Evolutionary conservation across 805 yeast species (phyloP).

Genomic region (Yamadazyma endophytica): DNA sequence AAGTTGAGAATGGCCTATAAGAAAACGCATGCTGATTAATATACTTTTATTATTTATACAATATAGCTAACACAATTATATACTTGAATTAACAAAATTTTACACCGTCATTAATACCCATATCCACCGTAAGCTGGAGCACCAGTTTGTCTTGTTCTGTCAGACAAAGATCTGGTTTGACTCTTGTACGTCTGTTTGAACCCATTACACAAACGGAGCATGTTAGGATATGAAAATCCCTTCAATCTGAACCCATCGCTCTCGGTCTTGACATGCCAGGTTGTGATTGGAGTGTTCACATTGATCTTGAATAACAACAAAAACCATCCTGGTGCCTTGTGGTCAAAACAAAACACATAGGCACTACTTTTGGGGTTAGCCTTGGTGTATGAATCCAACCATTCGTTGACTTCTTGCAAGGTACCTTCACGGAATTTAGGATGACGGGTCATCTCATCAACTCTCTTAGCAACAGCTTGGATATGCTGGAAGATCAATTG

Average conservation of each 20-base stretch:
- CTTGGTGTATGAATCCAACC: constrained; percentile 83
- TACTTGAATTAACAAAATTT: neutral
- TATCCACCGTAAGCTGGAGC: constrained; percentile 8
- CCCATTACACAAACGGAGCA: constrained; percentile 86
- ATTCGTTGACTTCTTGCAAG: constrained; percentile 72
- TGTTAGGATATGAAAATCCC: constrained; percentile 83
- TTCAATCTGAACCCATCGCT: constrained; percentile 81
- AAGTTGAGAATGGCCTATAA: constrained; percentile 37
- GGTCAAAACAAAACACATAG: constrained; percentile 87
- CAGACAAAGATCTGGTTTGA: constrained; percentile 11
- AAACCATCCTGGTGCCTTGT: constrained; percentile 93
- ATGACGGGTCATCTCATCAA: constrained; percentile 77
- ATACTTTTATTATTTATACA: neutral
- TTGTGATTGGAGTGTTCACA: constrained; percentile 60
- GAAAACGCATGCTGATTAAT: constrained; percentile 3
- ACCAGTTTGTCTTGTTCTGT: constrained; percentile 12
- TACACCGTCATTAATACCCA: neutral
- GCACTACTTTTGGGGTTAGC: constrained; percentile 90
- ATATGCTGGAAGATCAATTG: constrained; percentile 87
- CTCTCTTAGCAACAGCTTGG: constrained; percentile 75
- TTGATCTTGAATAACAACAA: constrained; percentile 79
- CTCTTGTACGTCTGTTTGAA: constrained; percentile 64
- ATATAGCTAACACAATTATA: neutral
- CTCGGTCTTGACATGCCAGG: constrained; percentile 90
- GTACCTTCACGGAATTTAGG: constrained; percentile 88